Evolutionary conservation across 2,329 filamentous ascomycete genomes (phyloP).

Genomic region (Hymenotorrendiella dingleyae): DNA sequence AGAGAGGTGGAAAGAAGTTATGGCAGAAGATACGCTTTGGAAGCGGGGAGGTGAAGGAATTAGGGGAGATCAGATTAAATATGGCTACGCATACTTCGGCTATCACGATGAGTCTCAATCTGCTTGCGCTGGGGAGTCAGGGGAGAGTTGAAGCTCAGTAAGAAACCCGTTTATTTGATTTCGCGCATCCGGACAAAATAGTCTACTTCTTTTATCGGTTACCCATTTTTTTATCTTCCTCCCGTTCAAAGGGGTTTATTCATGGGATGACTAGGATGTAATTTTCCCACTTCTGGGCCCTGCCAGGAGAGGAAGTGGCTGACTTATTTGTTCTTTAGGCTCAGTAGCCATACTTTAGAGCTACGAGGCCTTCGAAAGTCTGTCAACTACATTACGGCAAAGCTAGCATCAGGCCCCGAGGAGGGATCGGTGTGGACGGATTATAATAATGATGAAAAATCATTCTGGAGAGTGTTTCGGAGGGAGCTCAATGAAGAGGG

Average conservation of each 20-base stretch:
- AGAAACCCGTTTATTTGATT: too few relatives aligned
- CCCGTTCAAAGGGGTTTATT: too few relatives aligned
- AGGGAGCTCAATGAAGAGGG: not conserved
- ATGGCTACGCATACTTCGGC: slow-evolving; percentile 6
- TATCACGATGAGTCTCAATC: slow-evolving; percentile 1
- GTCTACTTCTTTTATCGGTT: too few relatives aligned
- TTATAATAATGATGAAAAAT: not conserved
- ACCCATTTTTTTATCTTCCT: too few relatives aligned
- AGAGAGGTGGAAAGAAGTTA: not conserved
- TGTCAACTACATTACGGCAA: slow-evolving; percentile 1
- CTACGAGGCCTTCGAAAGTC: slow-evolving; percentile 1
- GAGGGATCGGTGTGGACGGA: not conserved
- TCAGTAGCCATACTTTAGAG: too few relatives aligned
- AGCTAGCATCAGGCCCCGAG: not conserved
- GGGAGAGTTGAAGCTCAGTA: slow-evolving; percentile 1
- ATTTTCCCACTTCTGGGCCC: too few relatives aligned
- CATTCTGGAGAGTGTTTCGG: not conserved
- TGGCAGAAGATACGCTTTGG: slow-evolving; percentile 7
- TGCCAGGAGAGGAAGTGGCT: too few relatives aligned
- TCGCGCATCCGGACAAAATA: too few relatives aligned
- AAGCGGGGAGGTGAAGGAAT: slow-evolving; percentile 1
- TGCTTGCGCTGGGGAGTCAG: slow-evolving; percentile 3
- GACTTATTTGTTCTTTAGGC: too few relatives aligned
- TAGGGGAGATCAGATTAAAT: slow-evolving; percentile 4
- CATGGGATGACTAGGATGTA: too few relatives aligned